Percentiles rank a stretch among this genome's conserved stretches.
Evolutionary conservation across 257 asterid species (phyloP).

Genomic region (Fraxinus americana): DNA sequence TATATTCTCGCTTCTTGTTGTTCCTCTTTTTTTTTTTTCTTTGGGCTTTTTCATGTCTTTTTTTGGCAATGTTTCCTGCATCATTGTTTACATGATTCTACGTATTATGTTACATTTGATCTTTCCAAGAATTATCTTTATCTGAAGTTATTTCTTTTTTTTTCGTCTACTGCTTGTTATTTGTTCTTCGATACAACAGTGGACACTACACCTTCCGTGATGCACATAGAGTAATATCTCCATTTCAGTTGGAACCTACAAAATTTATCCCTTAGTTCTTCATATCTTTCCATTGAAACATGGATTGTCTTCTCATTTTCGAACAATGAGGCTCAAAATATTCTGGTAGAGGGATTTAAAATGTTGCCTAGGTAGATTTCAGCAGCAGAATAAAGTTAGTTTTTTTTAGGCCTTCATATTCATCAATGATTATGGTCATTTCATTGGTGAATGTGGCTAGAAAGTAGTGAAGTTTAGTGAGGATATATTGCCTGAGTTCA

Average conservation of each 20-base stretch:
- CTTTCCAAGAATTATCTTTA: too few relatives aligned
- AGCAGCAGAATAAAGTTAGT: conserved; percentile 46
- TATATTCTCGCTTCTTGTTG: too few relatives aligned
- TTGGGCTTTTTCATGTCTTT: too few relatives aligned
- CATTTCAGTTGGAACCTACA: conserved; percentile 37
- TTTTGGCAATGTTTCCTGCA: too few relatives aligned
- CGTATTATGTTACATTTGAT: too few relatives aligned
- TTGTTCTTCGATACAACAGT: too few relatives aligned
- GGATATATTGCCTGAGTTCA: conserved; percentile 30
- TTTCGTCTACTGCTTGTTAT: too few relatives aligned
- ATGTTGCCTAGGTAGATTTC: conserved; percentile 36
- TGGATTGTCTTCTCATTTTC: conserved; percentile 43
- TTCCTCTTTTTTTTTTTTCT: too few relatives aligned
- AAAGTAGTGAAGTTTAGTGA: conserved; percentile 17
- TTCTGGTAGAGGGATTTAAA: conserved; percentile 32
- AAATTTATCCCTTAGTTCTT: conserved; percentile 39
- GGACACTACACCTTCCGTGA: too few relatives aligned
- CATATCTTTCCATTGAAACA: conserved; percentile 31
- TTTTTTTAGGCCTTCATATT: conserved; percentile 47
- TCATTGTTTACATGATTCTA: too few relatives aligned
- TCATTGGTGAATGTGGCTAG: conserved; percentile 36
- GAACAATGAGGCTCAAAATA: conserved; percentile 34
- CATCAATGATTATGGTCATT: conserved; percentile 43
- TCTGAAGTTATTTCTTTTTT: too few relatives aligned
- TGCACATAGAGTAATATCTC: too few relatives aligned